Percentiles rank a stretch among this genome's conserved stretches.
phyloP scores from a whole-genome alignment of 306 rosid genomes.

The Quercus engelmannii region DNA sequence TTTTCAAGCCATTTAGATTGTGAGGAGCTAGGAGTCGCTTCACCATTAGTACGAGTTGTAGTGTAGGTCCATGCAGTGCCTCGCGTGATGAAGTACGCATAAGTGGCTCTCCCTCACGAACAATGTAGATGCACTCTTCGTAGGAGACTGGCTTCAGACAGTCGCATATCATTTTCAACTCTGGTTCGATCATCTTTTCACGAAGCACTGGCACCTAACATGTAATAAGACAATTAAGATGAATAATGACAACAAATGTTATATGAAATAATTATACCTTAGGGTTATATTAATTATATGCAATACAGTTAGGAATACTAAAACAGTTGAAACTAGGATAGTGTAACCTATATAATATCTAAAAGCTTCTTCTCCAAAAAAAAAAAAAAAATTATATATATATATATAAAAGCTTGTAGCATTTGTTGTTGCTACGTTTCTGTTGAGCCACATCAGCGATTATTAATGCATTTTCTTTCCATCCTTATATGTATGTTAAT shows the following conservation, averaged over 20 bases:
- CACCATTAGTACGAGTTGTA: slow-evolving; percentile 30
- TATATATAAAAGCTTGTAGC: too few species aligned
- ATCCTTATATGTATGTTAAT: too few species aligned
- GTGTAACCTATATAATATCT: too few species aligned
- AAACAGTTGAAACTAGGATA: too few species aligned
- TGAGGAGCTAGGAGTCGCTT: slow-evolving; percentile 35
- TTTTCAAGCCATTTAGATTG: slow-evolving; percentile 34
- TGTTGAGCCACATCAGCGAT: too few species aligned
- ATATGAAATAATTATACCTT: neutral
- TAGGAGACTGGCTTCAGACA: slow-evolving; percentile 45
- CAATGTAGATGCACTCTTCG: slow-evolving; percentile 27
- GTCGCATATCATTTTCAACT: slow-evolving; percentile 47
- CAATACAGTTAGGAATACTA: too few species aligned
- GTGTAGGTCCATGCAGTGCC: slow-evolving; percentile 38
- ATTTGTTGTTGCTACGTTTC: too few species aligned
- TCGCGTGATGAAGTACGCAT: slow-evolving; percentile 48
- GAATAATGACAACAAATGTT: neutral
- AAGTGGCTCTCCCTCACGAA: slow-evolving; percentile 48
- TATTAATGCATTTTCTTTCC: too few species aligned
- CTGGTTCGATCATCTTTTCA: slow-evolving; percentile 38
- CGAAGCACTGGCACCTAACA: slow-evolving; percentile 34
- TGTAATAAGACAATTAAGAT: neutral
- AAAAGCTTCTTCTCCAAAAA: too few species aligned
- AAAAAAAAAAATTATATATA: too few species aligned
- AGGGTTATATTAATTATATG: too few species aligned